These are phyloP conservation scores for Posidonia oceanica DNA, from an alignment of 116 monocot genomes.

Conservation along the genomic window DNA sequence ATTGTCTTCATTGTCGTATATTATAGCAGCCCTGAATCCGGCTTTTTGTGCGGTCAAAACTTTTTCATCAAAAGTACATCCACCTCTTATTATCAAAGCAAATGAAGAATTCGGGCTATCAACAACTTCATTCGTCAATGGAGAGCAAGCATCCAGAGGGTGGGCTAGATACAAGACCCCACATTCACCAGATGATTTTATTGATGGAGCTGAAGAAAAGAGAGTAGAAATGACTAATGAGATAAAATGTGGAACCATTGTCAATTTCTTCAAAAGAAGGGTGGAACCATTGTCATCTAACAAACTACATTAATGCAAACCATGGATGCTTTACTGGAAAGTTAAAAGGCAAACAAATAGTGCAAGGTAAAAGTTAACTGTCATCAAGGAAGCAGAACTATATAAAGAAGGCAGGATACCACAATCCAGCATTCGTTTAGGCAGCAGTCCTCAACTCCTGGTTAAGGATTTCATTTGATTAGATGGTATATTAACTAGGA, in stretches of 20 bases:
- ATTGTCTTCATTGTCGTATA: slow-evolving; percentile 60
- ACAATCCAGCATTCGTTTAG: too few species aligned
- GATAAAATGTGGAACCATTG: too few species aligned
- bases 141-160: slow-evolving; percentile 68
- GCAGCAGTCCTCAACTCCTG: too few species aligned
- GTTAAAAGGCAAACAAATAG: too few species aligned
- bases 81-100: slow-evolving; percentile 68
- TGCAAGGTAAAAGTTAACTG: too few species aligned
- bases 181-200: slow-evolving; percentile 54
- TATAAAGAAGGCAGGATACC: too few species aligned
- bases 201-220: slow-evolving; percentile 33
- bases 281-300: too few species aligned
- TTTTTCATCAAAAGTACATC: slow-evolving; percentile 79
- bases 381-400: too few species aligned
- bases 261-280: too few species aligned
- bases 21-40: slow-evolving; percentile 79
- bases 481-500: not conserved
- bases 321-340: too few species aligned
- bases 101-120: slow-evolving; percentile 38
- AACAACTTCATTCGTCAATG: slow-evolving; percentile 34
- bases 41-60: slow-evolving; percentile 63
- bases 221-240: not conserved
- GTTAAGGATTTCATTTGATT: too few species aligned
- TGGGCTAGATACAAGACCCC: slow-evolving; percentile 45
- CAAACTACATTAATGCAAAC: too few species aligned